Conservation (phyloP, 805 yeast genomes). For the Brettanomyces bruxellensis region DNA sequence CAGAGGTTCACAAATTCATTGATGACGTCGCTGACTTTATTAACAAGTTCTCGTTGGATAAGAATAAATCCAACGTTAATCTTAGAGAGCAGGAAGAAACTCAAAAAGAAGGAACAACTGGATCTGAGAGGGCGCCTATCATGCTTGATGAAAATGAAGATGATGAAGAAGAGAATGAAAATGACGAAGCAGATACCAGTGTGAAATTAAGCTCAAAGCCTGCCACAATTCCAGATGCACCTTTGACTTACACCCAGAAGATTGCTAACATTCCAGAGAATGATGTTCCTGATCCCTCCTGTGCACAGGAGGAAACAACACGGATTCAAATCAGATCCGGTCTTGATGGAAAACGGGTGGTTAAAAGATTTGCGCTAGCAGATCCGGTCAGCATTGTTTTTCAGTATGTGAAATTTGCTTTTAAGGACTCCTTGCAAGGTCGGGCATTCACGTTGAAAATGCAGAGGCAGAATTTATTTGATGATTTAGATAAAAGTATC, state of each 20-base stretch:
- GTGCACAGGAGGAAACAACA: constrained; percentile 42
- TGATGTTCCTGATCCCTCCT: constrained; percentile 56
- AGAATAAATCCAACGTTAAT: constrained; percentile 56
- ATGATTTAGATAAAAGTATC: constrained; percentile 45
- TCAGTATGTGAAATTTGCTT: constrained; percentile 54
- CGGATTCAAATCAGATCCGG: constrained; percentile 84
- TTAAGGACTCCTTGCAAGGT: constrained; percentile 32
- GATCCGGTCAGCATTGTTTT: constrained; percentile 57
- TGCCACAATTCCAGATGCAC: constrained; percentile 12
- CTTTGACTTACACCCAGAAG: constrained; percentile 11
- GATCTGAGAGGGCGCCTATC: background rate
- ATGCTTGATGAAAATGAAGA: constrained; percentile 50
- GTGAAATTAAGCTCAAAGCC: constrained; percentile 24
- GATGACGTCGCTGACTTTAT: constrained; percentile 66
- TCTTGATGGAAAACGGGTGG: constrained; percentile 65
- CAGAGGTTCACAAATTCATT: constrained; percentile 50
- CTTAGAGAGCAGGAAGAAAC: constrained; percentile 48
- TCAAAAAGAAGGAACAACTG: constrained; percentile 1
- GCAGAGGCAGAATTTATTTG: constrained; percentile 51
- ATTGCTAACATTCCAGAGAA: constrained; percentile 12
- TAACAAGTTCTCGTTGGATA: constrained; percentile 52
- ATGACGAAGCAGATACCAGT: constrained; percentile 25
- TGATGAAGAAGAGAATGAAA: constrained; percentile 79
- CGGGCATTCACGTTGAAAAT: constrained; percentile 47
- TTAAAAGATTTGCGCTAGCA: constrained; percentile 52